Evolutionary conservation across 371 early-diverging fungal species (phyloP).

Genomic region (Funneliformis caledonium): DNA sequence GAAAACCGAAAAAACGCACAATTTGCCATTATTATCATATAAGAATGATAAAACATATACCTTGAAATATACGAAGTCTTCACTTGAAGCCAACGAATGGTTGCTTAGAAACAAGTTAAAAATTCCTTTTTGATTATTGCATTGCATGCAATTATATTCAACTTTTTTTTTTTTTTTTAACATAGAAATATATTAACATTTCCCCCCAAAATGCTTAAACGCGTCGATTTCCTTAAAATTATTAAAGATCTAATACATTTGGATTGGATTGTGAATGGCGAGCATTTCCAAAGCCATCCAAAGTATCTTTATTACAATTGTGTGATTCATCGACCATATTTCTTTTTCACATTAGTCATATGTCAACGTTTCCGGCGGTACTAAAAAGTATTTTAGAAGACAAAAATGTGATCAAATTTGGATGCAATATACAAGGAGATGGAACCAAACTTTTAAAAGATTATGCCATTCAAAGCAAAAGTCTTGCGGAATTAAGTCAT

Average conservation of each 20-base stretch:
- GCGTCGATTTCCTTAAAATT: no score
- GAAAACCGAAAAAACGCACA: neutral
- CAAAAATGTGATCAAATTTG: constrained; percentile 53
- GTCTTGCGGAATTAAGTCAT: constrained; percentile 55
- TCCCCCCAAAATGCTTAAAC: neutral
- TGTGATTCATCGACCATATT: constrained; percentile 53
- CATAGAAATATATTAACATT: neutral
- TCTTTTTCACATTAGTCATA: constrained; percentile 54
- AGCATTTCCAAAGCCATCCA: constrained; percentile 48
- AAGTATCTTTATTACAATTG: constrained; percentile 57
- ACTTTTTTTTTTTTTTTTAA: neutral
- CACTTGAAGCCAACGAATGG: constrained; percentile 1
- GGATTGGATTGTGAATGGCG: constrained; percentile 67
- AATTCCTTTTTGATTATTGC: neutral
- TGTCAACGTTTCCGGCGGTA: constrained; percentile 55
- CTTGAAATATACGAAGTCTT: neutral
- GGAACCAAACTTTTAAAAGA: constrained; percentile 56
- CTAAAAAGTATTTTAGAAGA: constrained; percentile 51
- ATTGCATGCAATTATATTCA: neutral
- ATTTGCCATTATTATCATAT: constrained; percentile 8
- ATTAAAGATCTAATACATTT: constrained; percentile 46
- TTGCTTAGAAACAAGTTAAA: neutral
- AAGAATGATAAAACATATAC: neutral
- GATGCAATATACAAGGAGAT: constrained; percentile 59
- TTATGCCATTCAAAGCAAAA: constrained; percentile 56